phyloP scores from a whole-genome alignment of 805 yeast species.

The Ogataea dorogensis region DNA sequence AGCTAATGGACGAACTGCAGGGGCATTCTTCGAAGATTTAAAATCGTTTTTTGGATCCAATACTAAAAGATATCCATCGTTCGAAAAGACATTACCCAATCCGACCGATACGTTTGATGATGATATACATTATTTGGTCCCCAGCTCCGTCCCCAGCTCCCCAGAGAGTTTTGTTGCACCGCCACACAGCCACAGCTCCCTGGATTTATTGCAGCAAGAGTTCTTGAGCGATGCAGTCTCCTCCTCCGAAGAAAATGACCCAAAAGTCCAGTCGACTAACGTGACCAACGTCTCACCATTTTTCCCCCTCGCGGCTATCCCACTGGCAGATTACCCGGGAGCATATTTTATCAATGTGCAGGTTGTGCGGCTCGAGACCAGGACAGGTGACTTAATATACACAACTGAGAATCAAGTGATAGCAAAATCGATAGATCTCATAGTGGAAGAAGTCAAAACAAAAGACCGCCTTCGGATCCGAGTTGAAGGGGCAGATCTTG shows the following conservation, averaged over 20 bases:
- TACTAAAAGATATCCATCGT: background rate
- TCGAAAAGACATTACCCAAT: background rate
- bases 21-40: slow-evolving; percentile 4
- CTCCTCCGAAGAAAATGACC: too few species aligned
- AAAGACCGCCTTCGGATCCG: slow-evolving; percentile 1
- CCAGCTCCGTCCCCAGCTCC: slow-evolving; percentile 1
- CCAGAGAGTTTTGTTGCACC: background rate
- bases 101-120: background rate
- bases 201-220: background rate
- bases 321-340: slow-evolving; percentile 5
- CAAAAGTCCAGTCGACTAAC: background rate
- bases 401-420: background rate
- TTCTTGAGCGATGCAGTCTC: slow-evolving; percentile 4
- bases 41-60: slow-evolving; percentile 2
- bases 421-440: slow-evolving; percentile 3
- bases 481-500: slow-evolving; percentile 2
- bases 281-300: background rate
- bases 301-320: slow-evolving; percentile 2
- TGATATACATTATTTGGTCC: too few species aligned
- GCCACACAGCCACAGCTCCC: slow-evolving; percentile 1
- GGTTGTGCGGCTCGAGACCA: slow-evolving; percentile 6
- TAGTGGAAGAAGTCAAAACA: slow-evolving; percentile 4
- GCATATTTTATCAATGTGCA: slow-evolving; percentile 9
- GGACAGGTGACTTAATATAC: slow-evolving; percentile 8
- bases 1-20: slow-evolving; percentile 1